phyloP scores from a whole-genome alignment of 1,284 basidiomycete genomes.

The Peniophora sp. region DNA sequence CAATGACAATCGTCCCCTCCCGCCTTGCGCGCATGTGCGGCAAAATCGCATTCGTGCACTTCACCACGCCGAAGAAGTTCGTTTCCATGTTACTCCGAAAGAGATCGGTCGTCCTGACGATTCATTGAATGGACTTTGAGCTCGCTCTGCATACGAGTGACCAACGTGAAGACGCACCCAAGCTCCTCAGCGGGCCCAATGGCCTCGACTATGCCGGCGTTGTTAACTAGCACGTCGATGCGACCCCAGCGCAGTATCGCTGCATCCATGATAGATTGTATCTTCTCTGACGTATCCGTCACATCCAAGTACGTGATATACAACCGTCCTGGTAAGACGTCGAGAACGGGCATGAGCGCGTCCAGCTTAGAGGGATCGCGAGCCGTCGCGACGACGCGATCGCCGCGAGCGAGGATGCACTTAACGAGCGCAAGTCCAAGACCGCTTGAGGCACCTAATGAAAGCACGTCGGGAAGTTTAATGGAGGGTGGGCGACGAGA shows the following conservation, averaged over 20 bases:
- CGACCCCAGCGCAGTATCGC: not conserved
- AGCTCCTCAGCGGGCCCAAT: not conserved
- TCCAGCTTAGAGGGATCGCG: not conserved
- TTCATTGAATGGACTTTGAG: too few species aligned
- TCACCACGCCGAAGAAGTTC: not conserved
- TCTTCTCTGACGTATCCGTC: not conserved
- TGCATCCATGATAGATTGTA: not conserved
- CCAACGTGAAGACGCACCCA: not conserved
- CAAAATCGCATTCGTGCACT: not conserved
- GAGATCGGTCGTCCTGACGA: not conserved
- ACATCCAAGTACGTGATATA: not conserved
- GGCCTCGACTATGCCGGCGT: not conserved
- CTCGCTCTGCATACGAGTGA: not conserved
- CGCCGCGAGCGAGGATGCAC: conserved; percentile 21
- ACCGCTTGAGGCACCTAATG: conserved; percentile 25
- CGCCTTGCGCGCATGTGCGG: not conserved
- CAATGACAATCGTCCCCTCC: not conserved
- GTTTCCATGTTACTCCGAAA: not conserved
- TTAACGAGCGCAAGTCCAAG: conserved; percentile 22
- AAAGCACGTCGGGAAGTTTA: not conserved
- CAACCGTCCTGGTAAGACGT: not conserved
- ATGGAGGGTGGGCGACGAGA: not conserved
- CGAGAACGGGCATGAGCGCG: conserved; percentile 9
- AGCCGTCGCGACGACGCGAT: not conserved
- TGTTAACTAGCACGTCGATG: conserved; percentile 1